Evolutionary conservation across 768 basidiomycete genomes (phyloP).

Genomic region (Auricularia sp.): DNA sequence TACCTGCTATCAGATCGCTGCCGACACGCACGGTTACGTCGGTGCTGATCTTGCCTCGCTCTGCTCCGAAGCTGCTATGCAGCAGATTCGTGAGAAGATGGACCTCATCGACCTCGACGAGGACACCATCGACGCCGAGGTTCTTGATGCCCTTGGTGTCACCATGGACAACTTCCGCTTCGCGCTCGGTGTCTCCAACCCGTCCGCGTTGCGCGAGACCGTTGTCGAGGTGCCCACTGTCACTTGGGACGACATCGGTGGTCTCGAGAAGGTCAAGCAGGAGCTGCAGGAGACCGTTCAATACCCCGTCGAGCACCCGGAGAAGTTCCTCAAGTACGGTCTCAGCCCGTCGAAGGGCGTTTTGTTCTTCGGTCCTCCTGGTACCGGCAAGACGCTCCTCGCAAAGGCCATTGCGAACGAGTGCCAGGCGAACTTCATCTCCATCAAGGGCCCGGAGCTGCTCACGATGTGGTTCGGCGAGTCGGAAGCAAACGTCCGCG

Average conservation of each 20-base stretch:
- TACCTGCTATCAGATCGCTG: conserved; percentile 57
- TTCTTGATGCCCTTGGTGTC: conserved; percentile 95
- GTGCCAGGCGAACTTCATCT: conserved; percentile 99
- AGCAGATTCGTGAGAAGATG: conserved; percentile 99
- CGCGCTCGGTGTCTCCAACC: conserved; percentile 94
- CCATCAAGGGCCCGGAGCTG: conserved; percentile 97
- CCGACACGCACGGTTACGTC: conserved; percentile 98
- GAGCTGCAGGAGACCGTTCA: conserved; percentile 99
- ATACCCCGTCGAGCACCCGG: conserved; percentile 99
- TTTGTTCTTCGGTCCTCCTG: conserved; percentile 97
- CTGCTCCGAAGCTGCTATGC: conserved; percentile 99
- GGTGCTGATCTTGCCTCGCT: conserved; percentile 96
- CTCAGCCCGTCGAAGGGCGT: conserved; percentile 99
- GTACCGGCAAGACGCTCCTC: conserved; percentile 98
- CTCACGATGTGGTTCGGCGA: conserved; percentile 99
- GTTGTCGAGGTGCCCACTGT: conserved; percentile 98
- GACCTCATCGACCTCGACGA: conserved; percentile 91
- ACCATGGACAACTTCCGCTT: conserved; percentile 99
- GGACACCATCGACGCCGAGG: conserved; percentile 98
- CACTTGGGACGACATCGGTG: conserved; percentile 99
- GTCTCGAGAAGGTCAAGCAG: conserved; percentile 98
- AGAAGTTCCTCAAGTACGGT: conserved; percentile 99
- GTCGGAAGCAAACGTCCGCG: conserved; percentile 98
- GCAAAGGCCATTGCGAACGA: conserved; percentile 99
- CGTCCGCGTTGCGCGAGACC: conserved; percentile 96